phyloP scores from a whole-genome alignment of 208 protist species.

The Trypanosoma avium region DNA sequence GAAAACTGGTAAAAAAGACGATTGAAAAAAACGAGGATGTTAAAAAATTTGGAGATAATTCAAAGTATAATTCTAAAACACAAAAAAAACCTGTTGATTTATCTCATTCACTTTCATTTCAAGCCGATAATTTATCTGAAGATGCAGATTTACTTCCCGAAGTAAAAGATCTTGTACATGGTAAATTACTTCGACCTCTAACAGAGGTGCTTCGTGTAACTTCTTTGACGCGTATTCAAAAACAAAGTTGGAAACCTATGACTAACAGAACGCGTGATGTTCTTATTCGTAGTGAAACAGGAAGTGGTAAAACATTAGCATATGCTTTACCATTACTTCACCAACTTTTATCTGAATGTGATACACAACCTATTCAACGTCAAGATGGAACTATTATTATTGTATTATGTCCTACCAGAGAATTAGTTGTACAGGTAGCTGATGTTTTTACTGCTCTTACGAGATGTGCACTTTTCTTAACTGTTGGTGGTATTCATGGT shows the following conservation, averaged over 20 bases:
- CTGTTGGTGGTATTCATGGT: constrained; percentile 37
- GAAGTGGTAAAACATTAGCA: constrained; percentile 92
- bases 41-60: no score
- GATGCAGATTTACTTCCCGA: constrained; percentile 39
- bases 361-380: constrained; percentile 61
- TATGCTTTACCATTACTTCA: constrained; percentile 92
- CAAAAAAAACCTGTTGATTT: not conserved
- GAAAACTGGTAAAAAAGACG: no score
- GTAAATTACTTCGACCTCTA: constrained; percentile 63
- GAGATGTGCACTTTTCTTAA: constrained; percentile 33
- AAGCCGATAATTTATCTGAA: constrained; percentile 42
- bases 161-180: constrained; percentile 62
- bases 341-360: constrained; percentile 80
- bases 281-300: constrained; percentile 69
- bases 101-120: constrained; percentile 32
- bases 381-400: constrained; percentile 76
- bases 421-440: constrained; percentile 88
- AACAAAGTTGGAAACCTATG: constrained; percentile 31
- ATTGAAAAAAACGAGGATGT: no score
- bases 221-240: constrained; percentile 36
- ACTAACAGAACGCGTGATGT: constrained; percentile 39
- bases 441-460: constrained; percentile 55
- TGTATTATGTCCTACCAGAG: constrained; percentile 84
- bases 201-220: constrained; percentile 61
- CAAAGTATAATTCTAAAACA: no score